Evolutionary conservation across 2,329 filamentous ascomycete species (phyloP), one percentile per base, ranked within the genome.

Genomic region (Endoconidiophora laricicola): DNA sequence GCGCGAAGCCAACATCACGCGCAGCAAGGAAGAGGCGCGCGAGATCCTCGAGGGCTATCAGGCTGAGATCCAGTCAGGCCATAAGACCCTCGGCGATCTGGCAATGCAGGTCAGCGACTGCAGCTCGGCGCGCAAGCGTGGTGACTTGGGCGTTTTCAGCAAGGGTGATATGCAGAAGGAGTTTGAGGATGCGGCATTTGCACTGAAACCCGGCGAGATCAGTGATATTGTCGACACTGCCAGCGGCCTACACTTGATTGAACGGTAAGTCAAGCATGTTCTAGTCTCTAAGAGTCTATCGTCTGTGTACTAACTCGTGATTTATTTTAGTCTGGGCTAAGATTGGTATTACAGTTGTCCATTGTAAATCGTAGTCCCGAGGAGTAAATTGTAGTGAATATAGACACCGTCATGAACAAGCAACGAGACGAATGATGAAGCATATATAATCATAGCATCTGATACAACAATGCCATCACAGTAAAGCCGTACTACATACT

Each of bases 131-230:
- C 78, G 87, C 59, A 98, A 96, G 74, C 78, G 81, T 57, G 91
- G 91, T 52, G 91, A 98, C 63, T 69, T 98, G 69, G 91, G 91
- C 18, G 94, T 88, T 66, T 98, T 98, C 65, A 88, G 86, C 50
- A 80, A 76, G 59, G 86, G 87, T 24, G 90, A 96, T 60, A 98
- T 98, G 91, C 91, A 98, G 65, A 90, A 88, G 70, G 90, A 95
- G 67, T 98, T 98, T 61, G 91, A 98, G 68, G 86, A 95, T 51
- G 88, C 88, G 3, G 83, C 91, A 1, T 98, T 98, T 67, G 81
- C 76, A n/a, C 72, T 98, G 50, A 76, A 88, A 65, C 81, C 82
- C 2, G 88, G 87, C 33, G 78, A 95, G 66, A 79, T 96, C 60
- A 95, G 88, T 66, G 72, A 75, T 44, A 73, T 95, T 37, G 83